Conservation (phyloP, 208 protist genomes). For the Borovskyia barvae region DNA sequence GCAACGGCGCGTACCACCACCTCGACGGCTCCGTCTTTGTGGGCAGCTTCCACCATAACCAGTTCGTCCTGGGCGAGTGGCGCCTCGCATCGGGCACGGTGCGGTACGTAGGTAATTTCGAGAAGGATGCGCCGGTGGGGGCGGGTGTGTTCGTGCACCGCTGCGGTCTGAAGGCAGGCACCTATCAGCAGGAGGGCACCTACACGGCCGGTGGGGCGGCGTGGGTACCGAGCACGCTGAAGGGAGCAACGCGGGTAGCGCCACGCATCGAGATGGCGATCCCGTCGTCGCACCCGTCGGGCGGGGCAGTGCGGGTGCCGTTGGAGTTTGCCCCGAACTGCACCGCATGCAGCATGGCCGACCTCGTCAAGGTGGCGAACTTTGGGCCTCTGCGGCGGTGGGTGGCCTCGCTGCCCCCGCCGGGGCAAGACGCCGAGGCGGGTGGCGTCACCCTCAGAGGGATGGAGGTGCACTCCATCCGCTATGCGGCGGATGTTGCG, state of each 20-base stretch:
- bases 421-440: constrained; percentile 4
- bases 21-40: constrained; percentile 69
- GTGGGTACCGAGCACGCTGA: constrained; percentile 70
- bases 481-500: constrained; percentile 38
- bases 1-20: constrained; percentile 68
- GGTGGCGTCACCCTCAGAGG: constrained; percentile 41
- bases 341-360: constrained; percentile 59
- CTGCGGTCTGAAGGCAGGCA: constrained; percentile 48
- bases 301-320: constrained; percentile 50
- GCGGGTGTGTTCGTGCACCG: constrained; percentile 84
- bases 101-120: constrained; percentile 84
- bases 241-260: constrained; percentile 50
- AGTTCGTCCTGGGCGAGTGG: constrained; percentile 84
- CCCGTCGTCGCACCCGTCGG: constrained; percentile 38
- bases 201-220: constrained; percentile 44
- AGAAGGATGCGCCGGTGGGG: constrained; percentile 61
- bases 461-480: constrained; percentile 57
- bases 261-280: constrained; percentile 67
- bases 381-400: constrained; percentile 68
- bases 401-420: constrained; percentile 41
- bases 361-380: constrained; percentile 83
- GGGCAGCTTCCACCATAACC: constrained; percentile 74
- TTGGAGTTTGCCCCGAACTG: constrained; percentile 58
- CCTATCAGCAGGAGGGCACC: constrained; percentile 79
- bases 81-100: constrained; percentile 66